phyloP scores from a whole-genome alignment of 2,329 filamentous ascomycete species.

The Venturia oleaginea region DNA sequence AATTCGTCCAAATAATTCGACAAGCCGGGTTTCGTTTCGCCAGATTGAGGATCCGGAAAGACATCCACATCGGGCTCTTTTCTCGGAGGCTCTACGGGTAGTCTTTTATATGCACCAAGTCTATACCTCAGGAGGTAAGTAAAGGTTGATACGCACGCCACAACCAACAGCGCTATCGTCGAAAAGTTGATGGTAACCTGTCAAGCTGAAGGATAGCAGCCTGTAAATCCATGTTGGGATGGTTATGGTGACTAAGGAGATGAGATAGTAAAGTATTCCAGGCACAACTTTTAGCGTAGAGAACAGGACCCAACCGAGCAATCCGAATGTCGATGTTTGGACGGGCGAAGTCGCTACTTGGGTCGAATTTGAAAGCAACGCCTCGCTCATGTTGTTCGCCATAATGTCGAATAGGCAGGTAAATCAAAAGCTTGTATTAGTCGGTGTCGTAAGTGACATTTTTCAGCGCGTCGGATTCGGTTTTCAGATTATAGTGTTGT shows the following conservation, averaged over 20 bases:
- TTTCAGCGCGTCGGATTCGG: background rate
- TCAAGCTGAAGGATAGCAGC: slow-evolving; percentile 84
- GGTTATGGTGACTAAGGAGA: slow-evolving; percentile 81
- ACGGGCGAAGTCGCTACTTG: background rate
- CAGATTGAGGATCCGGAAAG: slow-evolving; percentile 87
- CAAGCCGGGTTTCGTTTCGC: slow-evolving; percentile 79
- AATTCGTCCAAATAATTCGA: slow-evolving; percentile 98
- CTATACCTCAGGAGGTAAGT: slow-evolving; percentile 94
- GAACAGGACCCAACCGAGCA: slow-evolving; percentile 41
- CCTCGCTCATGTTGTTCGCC: background rate
- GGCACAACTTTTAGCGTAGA: slow-evolving; percentile 46
- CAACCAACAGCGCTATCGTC: slow-evolving; percentile 62
- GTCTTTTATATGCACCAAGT: slow-evolving; percentile 91
- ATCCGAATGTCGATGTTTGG: slow-evolving; percentile 25
- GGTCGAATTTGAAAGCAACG: background rate
- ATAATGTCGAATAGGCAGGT: background rate
- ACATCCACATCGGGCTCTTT: slow-evolving; percentile 94
- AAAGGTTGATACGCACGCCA: slow-evolving; percentile 69
- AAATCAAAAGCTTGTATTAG: background rate
- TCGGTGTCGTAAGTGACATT: background rate
- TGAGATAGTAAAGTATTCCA: slow-evolving; percentile 61
- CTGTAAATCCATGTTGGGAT: slow-evolving; percentile 83
- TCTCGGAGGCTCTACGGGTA: slow-evolving; percentile 88
- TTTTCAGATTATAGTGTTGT: background rate
- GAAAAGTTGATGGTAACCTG: slow-evolving; percentile 98